phyloP scores from a whole-genome alignment of 139 green algal genomes.

The Coelastrella sp. region DNA sequence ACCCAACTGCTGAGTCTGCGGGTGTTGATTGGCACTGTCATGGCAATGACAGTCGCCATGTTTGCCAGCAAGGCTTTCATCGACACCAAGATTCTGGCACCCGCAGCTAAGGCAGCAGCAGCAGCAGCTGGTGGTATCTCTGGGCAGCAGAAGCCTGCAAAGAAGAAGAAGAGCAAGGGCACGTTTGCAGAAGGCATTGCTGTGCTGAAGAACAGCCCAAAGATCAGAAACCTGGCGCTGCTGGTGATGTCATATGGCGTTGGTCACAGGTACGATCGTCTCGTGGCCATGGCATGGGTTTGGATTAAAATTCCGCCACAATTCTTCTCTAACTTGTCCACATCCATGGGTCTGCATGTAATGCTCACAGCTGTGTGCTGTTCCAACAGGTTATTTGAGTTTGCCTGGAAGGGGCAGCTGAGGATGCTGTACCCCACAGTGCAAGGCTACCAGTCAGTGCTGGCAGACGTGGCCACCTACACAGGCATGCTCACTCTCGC shows the following conservation, averaged over 20 bases:
- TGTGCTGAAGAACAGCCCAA: constrained; percentile 67
- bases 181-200: constrained; percentile 68
- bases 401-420: constrained; percentile 91
- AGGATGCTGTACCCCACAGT: constrained; percentile 79
- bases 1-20: constrained; percentile 58
- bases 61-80: constrained; percentile 64
- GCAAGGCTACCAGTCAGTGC: constrained; percentile 74
- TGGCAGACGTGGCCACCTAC: constrained; percentile 86
- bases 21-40: constrained; percentile 68
- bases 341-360: not conserved
- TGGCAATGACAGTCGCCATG: constrained; percentile 71
- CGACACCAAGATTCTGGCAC: constrained; percentile 24
- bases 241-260: constrained; percentile 84
- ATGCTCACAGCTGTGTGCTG: not conserved
- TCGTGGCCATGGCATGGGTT: not conserved
- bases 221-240: constrained; percentile 81
- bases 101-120: constrained; percentile 4
- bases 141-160: not conserved
- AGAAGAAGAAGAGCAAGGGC: constrained; percentile 74
- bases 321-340: too few relatives aligned
- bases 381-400: constrained; percentile 79
- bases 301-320: too few relatives aligned
- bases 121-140: constrained; percentile 12
- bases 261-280: constrained; percentile 62
- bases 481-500: constrained; percentile 80